Evolutionary conservation across 139 green algal genomes (phyloP), one percentile per base, ranked within the genome.

Genomic region (Chlorella sp.): DNA sequence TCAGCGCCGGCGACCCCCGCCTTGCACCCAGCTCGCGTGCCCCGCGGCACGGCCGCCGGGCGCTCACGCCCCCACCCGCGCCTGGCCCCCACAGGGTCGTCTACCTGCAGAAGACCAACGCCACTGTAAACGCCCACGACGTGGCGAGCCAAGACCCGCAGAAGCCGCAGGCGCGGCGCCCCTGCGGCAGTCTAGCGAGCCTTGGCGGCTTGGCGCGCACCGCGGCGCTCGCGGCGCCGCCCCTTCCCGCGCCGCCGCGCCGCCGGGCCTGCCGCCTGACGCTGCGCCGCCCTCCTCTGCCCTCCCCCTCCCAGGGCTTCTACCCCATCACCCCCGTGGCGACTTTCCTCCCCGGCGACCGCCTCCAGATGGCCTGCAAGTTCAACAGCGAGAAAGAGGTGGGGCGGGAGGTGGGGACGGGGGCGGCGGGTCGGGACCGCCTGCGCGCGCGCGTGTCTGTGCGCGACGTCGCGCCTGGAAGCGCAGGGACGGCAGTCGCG

Each of bases 321-420:
- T 87, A 91, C 67, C 82, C 85, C 1, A 46, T 92, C 8, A 35
- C 60, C 1, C 67, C 82, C 2, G 50, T 58, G 45, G 27, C 71
- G 19, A 72, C 48, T 4, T 43, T 91, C 19, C 73, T 79, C 4
- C 81, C 89, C 8, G 89, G 89, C 2, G 80, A 91, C 59, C 51
- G 35, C 0, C 59, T 94, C 66, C 42, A 60, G 11, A 75, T 78
- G 43, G 93, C 89, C 1, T 98, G 94, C 82, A 78, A 87, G 33
- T 98, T 95, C 68, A 79, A 97, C 79, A 93, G 88, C 11, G 81
- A 80, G 0, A 82, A 90, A 50, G 71, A 89, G 33, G 74, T 74
- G 76, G n/a, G n/a, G n/a, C n/a, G n/a, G n/a, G n/a, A n/a, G n/a
- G n/a, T n/a, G n/a, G n/a, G n/a, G n/a, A n/a, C n/a, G n/a, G n/a